These are phyloP conservation scores for Penicillium sp. DNA, from an alignment of 2,329 filamentous ascomycete species.

Conservation along the genomic window DNA sequence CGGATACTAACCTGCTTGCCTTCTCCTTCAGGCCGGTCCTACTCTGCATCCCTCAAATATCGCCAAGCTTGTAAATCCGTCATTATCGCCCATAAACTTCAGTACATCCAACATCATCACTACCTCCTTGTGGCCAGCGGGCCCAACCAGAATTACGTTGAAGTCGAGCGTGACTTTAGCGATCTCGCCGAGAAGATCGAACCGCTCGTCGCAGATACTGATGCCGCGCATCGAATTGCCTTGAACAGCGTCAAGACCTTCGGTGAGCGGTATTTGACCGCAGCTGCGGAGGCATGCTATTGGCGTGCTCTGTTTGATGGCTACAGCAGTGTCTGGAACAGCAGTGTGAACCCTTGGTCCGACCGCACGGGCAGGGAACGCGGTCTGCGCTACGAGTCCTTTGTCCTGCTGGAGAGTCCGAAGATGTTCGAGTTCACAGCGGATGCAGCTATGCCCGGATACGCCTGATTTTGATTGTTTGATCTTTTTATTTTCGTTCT, in stretches of 20 bases:
- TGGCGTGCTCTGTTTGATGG: constrained; percentile 49
- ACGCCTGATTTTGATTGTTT: constrained; percentile 1
- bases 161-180: constrained; percentile 56
- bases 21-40: constrained; percentile 37
- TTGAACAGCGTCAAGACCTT: constrained; percentile 49
- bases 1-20: not conserved
- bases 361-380: constrained; percentile 12
- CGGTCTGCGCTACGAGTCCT: constrained; percentile 36
- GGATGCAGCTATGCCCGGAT: not conserved
- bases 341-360: constrained; percentile 18
- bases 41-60: constrained; percentile 55
- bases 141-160: constrained; percentile 50
- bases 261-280: constrained; percentile 53
- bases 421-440: constrained; percentile 29
- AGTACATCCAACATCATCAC: constrained; percentile 52
- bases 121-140: constrained; percentile 47
- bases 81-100: constrained; percentile 50
- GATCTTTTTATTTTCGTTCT: not conserved
- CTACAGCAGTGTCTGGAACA: constrained; percentile 29
- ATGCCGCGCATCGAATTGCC: constrained; percentile 48
- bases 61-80: constrained; percentile 52
- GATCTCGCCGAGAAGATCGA: constrained; percentile 51
- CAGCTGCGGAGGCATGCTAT: constrained; percentile 55
- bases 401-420: constrained; percentile 30
- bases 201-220: constrained; percentile 39